Percentiles rank a stretch among this genome's conserved stretches.
These are phyloP conservation scores for Myxozyma neglecta DNA, from an alignment of 805 yeast species.

Conservation along the genomic window DNA sequence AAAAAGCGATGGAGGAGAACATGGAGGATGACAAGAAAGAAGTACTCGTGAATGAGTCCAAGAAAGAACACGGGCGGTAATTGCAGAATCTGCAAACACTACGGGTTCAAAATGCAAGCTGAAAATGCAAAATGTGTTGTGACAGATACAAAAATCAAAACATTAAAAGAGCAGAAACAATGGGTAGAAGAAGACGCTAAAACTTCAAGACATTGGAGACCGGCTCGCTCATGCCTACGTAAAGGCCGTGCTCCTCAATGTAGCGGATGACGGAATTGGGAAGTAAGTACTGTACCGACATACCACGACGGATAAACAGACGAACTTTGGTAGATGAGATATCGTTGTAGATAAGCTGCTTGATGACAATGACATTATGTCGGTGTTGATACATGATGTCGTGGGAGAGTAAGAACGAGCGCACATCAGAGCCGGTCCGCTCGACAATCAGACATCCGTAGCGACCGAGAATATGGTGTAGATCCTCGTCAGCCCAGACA, in stretches of 20 bases:
- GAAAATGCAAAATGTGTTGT: too few species aligned
- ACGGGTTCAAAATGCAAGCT: too few species aligned
- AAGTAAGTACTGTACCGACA: constrained; percentile 92
- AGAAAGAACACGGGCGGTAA: too few species aligned
- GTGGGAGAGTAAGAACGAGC: constrained; percentile 86
- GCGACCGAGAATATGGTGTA: constrained; percentile 91
- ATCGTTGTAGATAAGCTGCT: constrained; percentile 94
- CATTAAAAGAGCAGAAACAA: too few species aligned
- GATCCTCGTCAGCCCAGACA: constrained; percentile 96
- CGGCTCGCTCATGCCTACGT: constrained; percentile 40
- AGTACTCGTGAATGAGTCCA: too few species aligned
- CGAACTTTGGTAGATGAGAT: constrained; percentile 93
- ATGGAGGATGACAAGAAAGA: too few species aligned
- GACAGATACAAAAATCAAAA: too few species aligned
- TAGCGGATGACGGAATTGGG: constrained; percentile 95
- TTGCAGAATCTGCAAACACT: too few species aligned
- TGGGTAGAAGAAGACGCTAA: neutral
- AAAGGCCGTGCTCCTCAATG: constrained; percentile 87
- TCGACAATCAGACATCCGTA: constrained; percentile 97
- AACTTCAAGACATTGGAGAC: constrained; percentile 31
- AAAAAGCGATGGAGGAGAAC: too few species aligned
- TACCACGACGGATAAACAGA: constrained; percentile 85
- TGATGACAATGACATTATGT: constrained; percentile 87
- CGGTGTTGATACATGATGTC: constrained; percentile 95
- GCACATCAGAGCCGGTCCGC: constrained; percentile 93